Evolutionary conservation across 2,329 filamentous ascomycete species (phyloP).

Genomic region (Scytalidium sp.): DNA sequence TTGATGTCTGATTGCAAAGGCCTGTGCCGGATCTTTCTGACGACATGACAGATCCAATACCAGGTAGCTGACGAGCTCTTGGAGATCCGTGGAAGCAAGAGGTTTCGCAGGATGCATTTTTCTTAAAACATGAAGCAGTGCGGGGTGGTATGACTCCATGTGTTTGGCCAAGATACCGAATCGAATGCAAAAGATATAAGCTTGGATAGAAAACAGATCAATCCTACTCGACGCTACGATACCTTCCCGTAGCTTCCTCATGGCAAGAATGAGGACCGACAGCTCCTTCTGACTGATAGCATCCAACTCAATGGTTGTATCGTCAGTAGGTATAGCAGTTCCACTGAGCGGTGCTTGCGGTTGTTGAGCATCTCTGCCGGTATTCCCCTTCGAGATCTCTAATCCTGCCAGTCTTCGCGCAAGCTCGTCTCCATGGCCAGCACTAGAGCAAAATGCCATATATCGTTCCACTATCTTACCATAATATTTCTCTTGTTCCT

Average conservation of each 20-base stretch:
- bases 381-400: conserved; percentile 20
- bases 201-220: conserved; percentile 81
- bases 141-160: conserved; percentile 86
- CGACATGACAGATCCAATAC: conserved; percentile 89
- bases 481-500: conserved; percentile 82
- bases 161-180: conserved; percentile 77
- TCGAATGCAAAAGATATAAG: conserved; percentile 88
- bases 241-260: conserved; percentile 89
- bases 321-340: conserved; percentile 6
- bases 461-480: conserved; percentile 84
- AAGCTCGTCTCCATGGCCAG: conserved; percentile 68
- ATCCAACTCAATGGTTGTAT: conserved; percentile 10
- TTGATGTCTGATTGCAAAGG: conserved; percentile 61
- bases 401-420: conserved; percentile 69
- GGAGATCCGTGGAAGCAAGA: conserved; percentile 68
- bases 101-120: conserved; percentile 65
- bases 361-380: conserved; percentile 15
- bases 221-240: conserved; percentile 74
- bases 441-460: conserved; percentile 80
- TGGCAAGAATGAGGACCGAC: conserved; percentile 72
- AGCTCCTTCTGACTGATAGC: conserved; percentile 51
- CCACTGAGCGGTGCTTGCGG: conserved; percentile 14
- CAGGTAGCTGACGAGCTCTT: conserved; percentile 77
- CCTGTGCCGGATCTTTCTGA: conserved; percentile 69
- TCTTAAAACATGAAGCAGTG: conserved; percentile 74